Evolutionary conservation across 495 filamentous ascomycete genomes (phyloP), one percentile per base, ranked within the genome.

Genomic region (Sordaria brevicollis): DNA sequence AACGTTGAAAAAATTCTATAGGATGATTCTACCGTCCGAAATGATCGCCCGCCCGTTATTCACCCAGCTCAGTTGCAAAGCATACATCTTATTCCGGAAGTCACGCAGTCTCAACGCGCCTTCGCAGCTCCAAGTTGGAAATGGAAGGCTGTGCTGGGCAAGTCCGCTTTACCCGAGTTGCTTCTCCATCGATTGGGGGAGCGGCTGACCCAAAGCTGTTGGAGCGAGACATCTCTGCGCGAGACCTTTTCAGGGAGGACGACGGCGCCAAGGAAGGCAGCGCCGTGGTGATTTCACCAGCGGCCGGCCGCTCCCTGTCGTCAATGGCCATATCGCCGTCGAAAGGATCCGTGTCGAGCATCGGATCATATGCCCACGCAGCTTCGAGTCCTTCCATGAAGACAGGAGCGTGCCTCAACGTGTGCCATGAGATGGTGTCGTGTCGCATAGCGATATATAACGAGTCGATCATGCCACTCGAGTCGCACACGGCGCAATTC

Each of bases 381-480:
- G 74, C 81, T 69, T 87, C 85, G 3, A 87, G 79, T 6, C 82
- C 84, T 13, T 82, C 79, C 36, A 83, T 79, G 70, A 80, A 85
- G 7, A 83, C 80, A 2, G 80, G 78, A 13, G 84, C 76, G 21
- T 81, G 75, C 67, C 77, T 78, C 39, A 87, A 76, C 17, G 82
- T 83, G 70, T 86, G 78, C 65, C 81, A 77, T 5, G 78, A 77
- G 77, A 86, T 83, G 67, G 82, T 77, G 54, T 86, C 78, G 3
- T 77, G 70, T 6, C 78, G 74, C 83, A 86, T 84, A 70, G 84
- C 84, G 65, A 87, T 86, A 69, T 87, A 87, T 25, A 87, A 74
- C 41, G 84, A 84, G 67, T 86, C 80, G 10, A 86, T 86, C 71
- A 83, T 83, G 65, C 85, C 85, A 65, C 77, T 79, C 17, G 81